Evolutionary conservation across 116 monocot genomes (phyloP), one percentile per base, ranked within the genome.

Genomic region (Papilionanthe hybrid): DNA sequence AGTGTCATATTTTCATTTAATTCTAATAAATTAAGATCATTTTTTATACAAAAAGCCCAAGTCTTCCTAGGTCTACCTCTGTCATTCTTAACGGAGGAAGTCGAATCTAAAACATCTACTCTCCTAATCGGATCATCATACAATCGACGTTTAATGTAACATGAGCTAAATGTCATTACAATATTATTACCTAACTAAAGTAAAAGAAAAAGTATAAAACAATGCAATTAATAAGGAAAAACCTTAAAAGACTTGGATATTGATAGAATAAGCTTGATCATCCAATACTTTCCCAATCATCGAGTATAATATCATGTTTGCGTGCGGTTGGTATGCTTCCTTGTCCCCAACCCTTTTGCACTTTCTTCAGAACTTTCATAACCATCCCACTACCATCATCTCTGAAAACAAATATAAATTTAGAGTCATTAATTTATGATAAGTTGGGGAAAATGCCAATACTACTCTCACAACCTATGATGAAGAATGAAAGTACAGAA

Each of bases 261-360:
- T 25, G 60, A 60, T 9, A 23, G 60, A 22, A 8, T 9, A 53
- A 60, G 22, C 25, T 22, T 60, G 7, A 74, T 74, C 47, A 74
- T 57, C 58, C 57, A 58, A 29, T 48, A 47, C 32, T 9, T 75
- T 41, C 49, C 42, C 58, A 83, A 49, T 79, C 72, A 73, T 72
- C 25, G 47, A 60, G 58, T 29, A 80, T 57, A 44, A 43, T 23
- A 41, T 89, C 79, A 67, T 78, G 83, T 29, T 60, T 71, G 23
- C 83, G 87, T 55, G 50, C 79, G 50, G 22, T 77, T 42, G 87
- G 88, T 72, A 94, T 90, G 60, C 77, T 88, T 48, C 91, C 88
- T 79, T 91, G 95, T 42, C 98, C 98, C 98, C 98, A 98, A 44
- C 95, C 95, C 83, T 85, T 93, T 72, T 93, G 90, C 67, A 98